Evolutionary conservation across 1,284 basidiomycete species (phyloP).

Genomic region (Malassezia brasiliensis): DNA sequence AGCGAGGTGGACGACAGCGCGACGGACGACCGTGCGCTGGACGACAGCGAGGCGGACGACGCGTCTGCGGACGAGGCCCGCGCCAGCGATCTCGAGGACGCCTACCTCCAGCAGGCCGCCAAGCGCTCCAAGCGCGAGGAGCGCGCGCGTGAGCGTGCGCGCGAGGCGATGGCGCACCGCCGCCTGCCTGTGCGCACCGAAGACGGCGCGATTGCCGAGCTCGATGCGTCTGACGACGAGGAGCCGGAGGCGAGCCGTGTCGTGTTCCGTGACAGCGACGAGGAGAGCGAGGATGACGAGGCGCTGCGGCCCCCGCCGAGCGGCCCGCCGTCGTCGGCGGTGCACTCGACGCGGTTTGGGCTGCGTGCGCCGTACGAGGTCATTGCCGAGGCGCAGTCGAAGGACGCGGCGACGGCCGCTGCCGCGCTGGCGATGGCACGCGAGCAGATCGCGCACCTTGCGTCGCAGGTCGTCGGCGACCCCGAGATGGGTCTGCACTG

Average conservation of each 20-base stretch:
- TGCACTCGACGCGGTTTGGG: conserved; percentile 32
- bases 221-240: conserved; percentile 5
- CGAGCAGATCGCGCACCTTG: conserved; percentile 44
- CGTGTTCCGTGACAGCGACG: conserved; percentile 16
- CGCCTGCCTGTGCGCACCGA: conserved; percentile 18
- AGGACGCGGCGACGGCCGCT: conserved; percentile 11
- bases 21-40: conserved; percentile 1
- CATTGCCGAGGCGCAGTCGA: conserved; percentile 15
- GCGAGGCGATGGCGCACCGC: conserved; percentile 19
- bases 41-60: neutral
- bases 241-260: conserved; percentile 21
- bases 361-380: conserved; percentile 35
- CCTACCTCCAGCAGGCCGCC: conserved; percentile 21
- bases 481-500: conserved; percentile 39
- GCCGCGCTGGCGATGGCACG: conserved; percentile 24
- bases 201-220: conserved; percentile 3
- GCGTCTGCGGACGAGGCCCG: neutral
- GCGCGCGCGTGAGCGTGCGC: conserved; percentile 4
- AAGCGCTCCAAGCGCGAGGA: conserved; percentile 24
- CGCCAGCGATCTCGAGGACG: conserved; percentile 21
- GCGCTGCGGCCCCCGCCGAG: neutral
- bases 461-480: conserved; percentile 39
- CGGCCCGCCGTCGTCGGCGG: conserved; percentile 17
- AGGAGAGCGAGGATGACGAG: conserved; percentile 8
- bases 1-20: neutral